Conservation (phyloP, 495 filamentous ascomycete genomes). For the Lasiosphaeria miniovina region DNA sequence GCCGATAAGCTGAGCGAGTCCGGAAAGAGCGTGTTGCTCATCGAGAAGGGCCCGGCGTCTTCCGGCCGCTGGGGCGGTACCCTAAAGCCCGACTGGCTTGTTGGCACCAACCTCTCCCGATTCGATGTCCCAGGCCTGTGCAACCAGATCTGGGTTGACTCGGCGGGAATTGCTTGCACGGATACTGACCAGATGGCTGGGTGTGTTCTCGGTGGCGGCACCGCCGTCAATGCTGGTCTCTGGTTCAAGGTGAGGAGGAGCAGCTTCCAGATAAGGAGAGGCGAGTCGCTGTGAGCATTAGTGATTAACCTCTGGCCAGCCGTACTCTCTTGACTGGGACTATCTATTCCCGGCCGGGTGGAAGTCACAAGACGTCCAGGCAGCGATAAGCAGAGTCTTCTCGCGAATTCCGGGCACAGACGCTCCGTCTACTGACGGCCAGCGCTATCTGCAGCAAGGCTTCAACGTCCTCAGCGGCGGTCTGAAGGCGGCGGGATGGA, state of each 20-base stretch:
- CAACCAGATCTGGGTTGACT: constrained; percentile 65
- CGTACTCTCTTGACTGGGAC: constrained; percentile 61
- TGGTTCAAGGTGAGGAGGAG: constrained; percentile 43
- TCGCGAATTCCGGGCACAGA: constrained; percentile 67
- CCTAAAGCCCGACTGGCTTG: constrained; percentile 59
- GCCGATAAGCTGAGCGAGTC: constrained; percentile 62
- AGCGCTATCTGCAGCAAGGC: constrained; percentile 64
- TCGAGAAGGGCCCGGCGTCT: constrained; percentile 63
- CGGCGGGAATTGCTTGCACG: constrained; percentile 60
- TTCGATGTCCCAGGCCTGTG: constrained; percentile 80
- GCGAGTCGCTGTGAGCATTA: background rate
- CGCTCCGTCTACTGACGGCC: constrained; percentile 63
- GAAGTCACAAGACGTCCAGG: constrained; percentile 61
- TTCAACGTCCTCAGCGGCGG: constrained; percentile 58
- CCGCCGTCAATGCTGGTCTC: constrained; percentile 67
- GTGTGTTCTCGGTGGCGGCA: constrained; percentile 74
- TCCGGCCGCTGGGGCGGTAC: constrained; percentile 58
- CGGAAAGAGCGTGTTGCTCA: constrained; percentile 62
- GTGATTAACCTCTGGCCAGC: constrained; percentile 15
- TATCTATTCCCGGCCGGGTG: constrained; percentile 71
- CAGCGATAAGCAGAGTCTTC: constrained; percentile 60
- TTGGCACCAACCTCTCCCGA: constrained; percentile 64
- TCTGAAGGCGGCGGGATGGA: constrained; percentile 58
- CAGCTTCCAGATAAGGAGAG: background rate
- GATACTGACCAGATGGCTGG: constrained; percentile 73